Evolutionary conservation across 305 asterid species (phyloP).

Genomic region (Solanum hybrid): DNA sequence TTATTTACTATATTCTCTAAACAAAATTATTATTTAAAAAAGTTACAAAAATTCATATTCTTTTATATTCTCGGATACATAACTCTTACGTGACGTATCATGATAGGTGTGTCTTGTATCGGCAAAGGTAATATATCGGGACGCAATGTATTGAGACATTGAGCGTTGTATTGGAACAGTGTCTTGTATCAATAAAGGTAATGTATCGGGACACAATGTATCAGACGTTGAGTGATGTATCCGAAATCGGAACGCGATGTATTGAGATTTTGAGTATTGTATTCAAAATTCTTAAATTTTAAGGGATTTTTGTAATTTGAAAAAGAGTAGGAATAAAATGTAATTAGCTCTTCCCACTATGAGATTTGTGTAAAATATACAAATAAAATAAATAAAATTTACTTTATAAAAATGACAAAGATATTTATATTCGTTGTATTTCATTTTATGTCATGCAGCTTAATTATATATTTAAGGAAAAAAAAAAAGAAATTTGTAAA

Average conservation of each 20-base stretch:
- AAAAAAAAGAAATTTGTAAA: background rate
- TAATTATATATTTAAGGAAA: background rate
- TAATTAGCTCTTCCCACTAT: background rate
- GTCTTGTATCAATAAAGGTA: background rate
- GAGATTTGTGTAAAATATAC: background rate
- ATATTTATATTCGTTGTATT: background rate
- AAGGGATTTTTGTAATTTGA: background rate
- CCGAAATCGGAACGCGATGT: too few relatives aligned
- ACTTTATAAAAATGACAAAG: background rate
- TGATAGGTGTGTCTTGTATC: background rate
- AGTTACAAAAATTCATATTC: background rate
- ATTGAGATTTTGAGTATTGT: background rate
- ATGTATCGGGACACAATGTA: background rate
- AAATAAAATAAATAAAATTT: too few relatives aligned
- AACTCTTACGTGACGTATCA: background rate
- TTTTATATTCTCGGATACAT: background rate
- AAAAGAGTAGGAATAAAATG: too few relatives aligned
- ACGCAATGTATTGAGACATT: too few relatives aligned
- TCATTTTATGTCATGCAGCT: background rate
- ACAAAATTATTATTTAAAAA: too few relatives aligned
- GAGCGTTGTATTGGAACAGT: background rate
- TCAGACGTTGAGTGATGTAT: background rate
- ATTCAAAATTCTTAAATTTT: background rate
- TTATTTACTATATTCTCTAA: too few relatives aligned
- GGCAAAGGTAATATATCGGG: too few relatives aligned